A percentile compares a stretch with the other conserved stretches of the same genome.
phyloP scores from a whole-genome alignment of 768 basidiomycete genomes.

The Boletales sp. region DNA sequence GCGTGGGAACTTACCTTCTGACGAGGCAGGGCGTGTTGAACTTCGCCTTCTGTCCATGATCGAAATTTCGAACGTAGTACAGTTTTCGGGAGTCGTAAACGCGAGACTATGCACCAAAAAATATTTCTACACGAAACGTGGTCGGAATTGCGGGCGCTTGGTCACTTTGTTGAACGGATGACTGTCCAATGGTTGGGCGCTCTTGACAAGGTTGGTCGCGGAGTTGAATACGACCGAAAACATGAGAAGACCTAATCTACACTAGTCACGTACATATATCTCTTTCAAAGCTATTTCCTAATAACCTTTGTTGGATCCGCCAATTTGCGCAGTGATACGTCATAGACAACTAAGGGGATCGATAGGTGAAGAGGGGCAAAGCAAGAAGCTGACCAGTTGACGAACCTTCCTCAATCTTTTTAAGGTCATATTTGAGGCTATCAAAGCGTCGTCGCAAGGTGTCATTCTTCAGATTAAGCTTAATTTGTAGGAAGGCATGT shows the following conservation, averaged over 20 bases:
- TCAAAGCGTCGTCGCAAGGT: constrained; percentile 71
- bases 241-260: too few relatives aligned
- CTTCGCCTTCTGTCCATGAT: constrained; percentile 67
- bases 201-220: constrained; percentile 15
- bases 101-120: constrained; percentile 1
- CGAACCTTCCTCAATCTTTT: constrained; percentile 84
- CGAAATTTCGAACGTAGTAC: background rate
- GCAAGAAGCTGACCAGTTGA: background rate
- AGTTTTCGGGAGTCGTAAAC: background rate
- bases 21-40: constrained; percentile 61
- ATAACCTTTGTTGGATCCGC: constrained; percentile 24
- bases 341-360: constrained; percentile 65
- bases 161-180: constrained; percentile 5
- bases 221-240: constrained; percentile 14
- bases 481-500: constrained; percentile 24
- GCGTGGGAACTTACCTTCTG: constrained; percentile 59
- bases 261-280: background rate
- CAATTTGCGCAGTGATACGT: constrained; percentile 74
- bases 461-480: constrained; percentile 83
- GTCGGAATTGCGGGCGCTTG: background rate
- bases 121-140: constrained; percentile 7
- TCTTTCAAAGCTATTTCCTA: background rate
- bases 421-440: constrained; percentile 81
- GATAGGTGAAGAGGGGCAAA: background rate
- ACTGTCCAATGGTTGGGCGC: constrained; percentile 2